Evolutionary conservation across 257 asterid species (phyloP).

Genomic region (Haberlea rhodopensis): DNA sequence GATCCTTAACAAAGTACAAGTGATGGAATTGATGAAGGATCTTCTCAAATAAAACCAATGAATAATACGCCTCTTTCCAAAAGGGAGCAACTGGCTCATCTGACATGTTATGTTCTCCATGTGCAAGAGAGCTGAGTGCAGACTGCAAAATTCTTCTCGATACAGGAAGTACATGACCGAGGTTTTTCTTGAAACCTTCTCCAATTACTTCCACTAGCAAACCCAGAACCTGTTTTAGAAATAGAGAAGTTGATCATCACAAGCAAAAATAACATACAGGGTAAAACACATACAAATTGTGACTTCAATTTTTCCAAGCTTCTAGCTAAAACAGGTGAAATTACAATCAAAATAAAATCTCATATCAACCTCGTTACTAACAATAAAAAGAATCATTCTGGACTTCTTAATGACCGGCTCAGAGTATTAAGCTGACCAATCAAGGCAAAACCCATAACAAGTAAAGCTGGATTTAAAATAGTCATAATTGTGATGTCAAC

Average conservation of each 20-base stretch:
- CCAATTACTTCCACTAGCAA: constrained; percentile 71
- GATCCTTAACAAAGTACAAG: constrained; percentile 48
- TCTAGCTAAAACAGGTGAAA: no score
- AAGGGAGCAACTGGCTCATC: constrained; percentile 47
- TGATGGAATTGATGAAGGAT: constrained; percentile 52
- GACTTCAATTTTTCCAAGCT: constrained; percentile 7
- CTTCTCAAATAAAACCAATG: constrained; percentile 78
- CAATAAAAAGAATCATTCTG: background rate
- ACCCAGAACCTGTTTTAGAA: constrained; percentile 66
- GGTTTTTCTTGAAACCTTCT: constrained; percentile 46
- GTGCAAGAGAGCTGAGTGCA: constrained; percentile 36
- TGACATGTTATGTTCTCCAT: constrained; percentile 37
- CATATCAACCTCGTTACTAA: background rate
- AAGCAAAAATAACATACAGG: constrained; percentile 2
- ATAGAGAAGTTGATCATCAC: constrained; percentile 22
- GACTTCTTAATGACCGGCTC: background rate
- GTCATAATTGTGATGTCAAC: no score
- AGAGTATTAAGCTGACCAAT: background rate
- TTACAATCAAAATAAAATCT: constrained; percentile 15
- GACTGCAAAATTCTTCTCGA: constrained; percentile 58
- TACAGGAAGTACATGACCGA: constrained; percentile 46
- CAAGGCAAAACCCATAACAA: background rate
- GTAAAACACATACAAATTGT: constrained; percentile 1
- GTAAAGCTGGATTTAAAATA: no score
- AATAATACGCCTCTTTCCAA: constrained; percentile 93